These are phyloP conservation scores for Cicer pinnatifidum DNA, from an alignment of 306 rosid species.

Conservation along the genomic window DNA sequence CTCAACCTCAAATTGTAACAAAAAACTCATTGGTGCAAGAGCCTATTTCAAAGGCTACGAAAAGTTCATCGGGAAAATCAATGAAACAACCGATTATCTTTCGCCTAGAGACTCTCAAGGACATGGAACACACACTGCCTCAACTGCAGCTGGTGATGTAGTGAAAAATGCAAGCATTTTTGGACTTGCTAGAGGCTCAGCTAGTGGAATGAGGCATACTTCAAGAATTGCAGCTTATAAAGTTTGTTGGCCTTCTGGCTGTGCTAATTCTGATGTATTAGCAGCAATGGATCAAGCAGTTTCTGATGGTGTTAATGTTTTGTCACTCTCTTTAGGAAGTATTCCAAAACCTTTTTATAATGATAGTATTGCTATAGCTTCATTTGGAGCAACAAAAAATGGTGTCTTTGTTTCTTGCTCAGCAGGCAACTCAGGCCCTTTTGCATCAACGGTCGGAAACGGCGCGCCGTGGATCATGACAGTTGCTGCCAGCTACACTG, in stretches of 20 bases:
- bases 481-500: conserved; percentile 79
- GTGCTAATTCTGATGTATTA: conserved; percentile 64
- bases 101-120: conserved; percentile 70
- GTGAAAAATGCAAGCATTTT: conserved; percentile 54
- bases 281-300: conserved; percentile 75
- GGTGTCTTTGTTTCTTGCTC: conserved; percentile 75
- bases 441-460: conserved; percentile 54
- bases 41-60: conserved; percentile 67
- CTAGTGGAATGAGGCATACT: conserved; percentile 68
- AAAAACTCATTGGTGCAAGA: conserved; percentile 73
- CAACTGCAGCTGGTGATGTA: conserved; percentile 64
- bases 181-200: conserved; percentile 60
- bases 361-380: conserved; percentile 66
- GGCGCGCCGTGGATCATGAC: conserved; percentile 83
- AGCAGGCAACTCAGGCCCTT: conserved; percentile 82
- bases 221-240: conserved; percentile 76
- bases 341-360: conserved; percentile 49
- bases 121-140: conserved; percentile 86
- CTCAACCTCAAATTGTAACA: conserved; percentile 62
- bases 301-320: conserved; percentile 70
- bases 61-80: conserved; percentile 53
- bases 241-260: conserved; percentile 75
- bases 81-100: conserved; percentile 51
- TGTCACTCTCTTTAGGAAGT: conserved; percentile 78
- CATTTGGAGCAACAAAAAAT: conserved; percentile 61